Evolutionary conservation across 1,139 yeast species (phyloP), one percentile per base, ranked within the genome.

Genomic region (Casaregolazyma lundiana): DNA sequence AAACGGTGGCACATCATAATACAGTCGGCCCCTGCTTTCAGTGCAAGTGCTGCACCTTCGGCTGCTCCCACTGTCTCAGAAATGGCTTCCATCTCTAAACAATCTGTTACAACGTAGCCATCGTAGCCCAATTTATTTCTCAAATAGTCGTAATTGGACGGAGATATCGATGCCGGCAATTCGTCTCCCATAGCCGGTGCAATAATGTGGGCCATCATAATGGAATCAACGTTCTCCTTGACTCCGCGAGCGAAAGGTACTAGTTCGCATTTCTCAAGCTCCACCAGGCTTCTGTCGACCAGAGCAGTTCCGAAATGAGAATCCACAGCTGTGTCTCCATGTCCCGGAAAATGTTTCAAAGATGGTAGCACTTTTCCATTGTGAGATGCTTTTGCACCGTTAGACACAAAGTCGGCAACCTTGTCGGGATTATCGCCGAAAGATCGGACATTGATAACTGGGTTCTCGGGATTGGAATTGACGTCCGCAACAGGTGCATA

Each of bases 341-440:
- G 77, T 0, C 84, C 84, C 0, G 84, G 84, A 55, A 78, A 78
- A 60, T 78, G 82, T 54, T 77, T 77, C 0, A 80, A 81, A 49
- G 76, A 72, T 0, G 79, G 70, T 41, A 76, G 58, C 16, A 78
- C 62, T 0, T 81, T 81, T 11, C 79, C 81, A 46, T 72, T 80
- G 51, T 69, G 67, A 32, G 77, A 63, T 0, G 83, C 84, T 50
- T 62, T 65, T 11, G 79, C 77, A 50, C 77, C 70, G 11, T 76
- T 75, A 30, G 64, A 60, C 1, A 80, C 82, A 55, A 69, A 76
- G 52, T 69, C 73, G 21, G 69, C 67, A 8, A 78, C 84, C 41
- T 74, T 79, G 37, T 76, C 79, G 2, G 75, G 66, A 2, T 78
- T 74, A 16, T 78, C 75, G 6, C 83, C 82, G 59, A 77, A 77